Conservation (phyloP, 176 grass and related monocot genomes). For the Carex scoparia region DNA sequence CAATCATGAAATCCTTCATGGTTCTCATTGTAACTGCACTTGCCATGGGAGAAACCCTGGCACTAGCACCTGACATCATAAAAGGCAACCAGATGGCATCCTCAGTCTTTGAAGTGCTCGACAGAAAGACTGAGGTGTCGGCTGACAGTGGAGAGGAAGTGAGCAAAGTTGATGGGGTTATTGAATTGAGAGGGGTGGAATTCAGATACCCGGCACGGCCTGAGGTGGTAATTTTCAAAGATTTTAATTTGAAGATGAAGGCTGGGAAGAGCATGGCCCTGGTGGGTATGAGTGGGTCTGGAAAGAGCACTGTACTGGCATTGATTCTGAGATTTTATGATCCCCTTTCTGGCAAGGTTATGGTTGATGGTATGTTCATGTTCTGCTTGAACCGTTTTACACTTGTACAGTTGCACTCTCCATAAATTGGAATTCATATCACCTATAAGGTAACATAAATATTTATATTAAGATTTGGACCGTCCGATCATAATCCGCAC, state of each 20-base stretch:
- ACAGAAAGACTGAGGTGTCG: constrained; percentile 69
- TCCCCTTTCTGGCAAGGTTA: constrained; percentile 55
- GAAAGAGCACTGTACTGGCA: constrained; percentile 80
- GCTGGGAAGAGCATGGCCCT: constrained; percentile 95
- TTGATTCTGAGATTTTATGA: constrained; percentile 93
- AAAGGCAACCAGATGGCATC: constrained; percentile 95
- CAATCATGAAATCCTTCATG: constrained; percentile 96
- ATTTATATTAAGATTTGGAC: no score
- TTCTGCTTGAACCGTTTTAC: not conserved
- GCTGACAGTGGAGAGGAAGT: constrained; percentile 67
- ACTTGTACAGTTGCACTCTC: no score
- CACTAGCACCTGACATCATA: constrained; percentile 85
- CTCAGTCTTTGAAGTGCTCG: constrained; percentile 84
- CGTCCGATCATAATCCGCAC: no score
- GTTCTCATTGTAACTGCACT: constrained; percentile 88
- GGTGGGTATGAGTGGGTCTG: constrained; percentile 91
- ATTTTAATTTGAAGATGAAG: constrained; percentile 74
- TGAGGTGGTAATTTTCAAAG: constrained; percentile 65
- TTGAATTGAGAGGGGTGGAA: constrained; percentile 64
- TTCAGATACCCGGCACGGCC: constrained; percentile 82
- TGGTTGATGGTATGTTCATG: constrained; percentile 70
- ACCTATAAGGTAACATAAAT: no score
- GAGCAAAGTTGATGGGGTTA: constrained; percentile 53
- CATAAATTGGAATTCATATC: no score
- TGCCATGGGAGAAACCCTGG: constrained; percentile 81